Evolutionary conservation across 2,329 filamentous ascomycete species (phyloP).

Genomic region (Neodidymelliopsis sp.): DNA sequence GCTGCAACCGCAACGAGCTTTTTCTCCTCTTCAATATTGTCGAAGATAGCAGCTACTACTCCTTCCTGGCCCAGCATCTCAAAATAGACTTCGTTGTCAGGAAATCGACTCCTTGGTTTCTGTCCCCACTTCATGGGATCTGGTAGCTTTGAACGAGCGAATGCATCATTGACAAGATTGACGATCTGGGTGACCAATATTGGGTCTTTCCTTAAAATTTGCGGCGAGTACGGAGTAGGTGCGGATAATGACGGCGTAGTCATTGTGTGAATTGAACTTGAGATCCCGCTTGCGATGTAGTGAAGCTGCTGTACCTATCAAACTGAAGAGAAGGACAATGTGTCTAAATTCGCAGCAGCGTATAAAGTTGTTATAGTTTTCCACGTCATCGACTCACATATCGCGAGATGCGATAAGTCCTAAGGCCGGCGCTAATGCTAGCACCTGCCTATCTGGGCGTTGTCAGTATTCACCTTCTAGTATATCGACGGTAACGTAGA

Average conservation of each 20-base stretch:
- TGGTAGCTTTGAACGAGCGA: conserved; percentile 21
- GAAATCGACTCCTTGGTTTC: conserved; percentile 20
- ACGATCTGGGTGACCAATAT: conserved; percentile 21
- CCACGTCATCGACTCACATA: conserved; percentile 13
- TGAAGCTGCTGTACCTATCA: neutral
- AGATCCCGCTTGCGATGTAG: too few relatives aligned
- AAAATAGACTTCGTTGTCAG: conserved; percentile 19
- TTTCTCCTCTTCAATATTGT: conserved; percentile 1
- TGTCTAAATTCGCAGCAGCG: neutral
- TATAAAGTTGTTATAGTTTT: neutral
- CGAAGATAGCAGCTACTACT: conserved; percentile 27
- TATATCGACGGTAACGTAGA: too few relatives aligned
- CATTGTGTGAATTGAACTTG: conserved; percentile 8
- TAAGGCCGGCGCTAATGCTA: neutral
- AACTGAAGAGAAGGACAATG: neutral
- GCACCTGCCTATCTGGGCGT: conserved; percentile 9
- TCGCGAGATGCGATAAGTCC: neutral
- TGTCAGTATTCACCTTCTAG: too few relatives aligned
- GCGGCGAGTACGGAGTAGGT: conserved; percentile 21
- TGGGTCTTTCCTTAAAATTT: conserved; percentile 17
- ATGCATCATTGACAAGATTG: conserved; percentile 30
- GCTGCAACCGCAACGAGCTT: conserved; percentile 35
- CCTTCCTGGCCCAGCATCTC: conserved; percentile 23
- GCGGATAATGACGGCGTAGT: conserved; percentile 15
- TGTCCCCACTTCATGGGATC: conserved; percentile 26